A percentile compares a stretch with the other conserved stretches of the same genome.
Evolutionary conservation across 2,329 filamentous ascomycete genomes (phyloP).

Genomic region (Fusarium hostae): DNA sequence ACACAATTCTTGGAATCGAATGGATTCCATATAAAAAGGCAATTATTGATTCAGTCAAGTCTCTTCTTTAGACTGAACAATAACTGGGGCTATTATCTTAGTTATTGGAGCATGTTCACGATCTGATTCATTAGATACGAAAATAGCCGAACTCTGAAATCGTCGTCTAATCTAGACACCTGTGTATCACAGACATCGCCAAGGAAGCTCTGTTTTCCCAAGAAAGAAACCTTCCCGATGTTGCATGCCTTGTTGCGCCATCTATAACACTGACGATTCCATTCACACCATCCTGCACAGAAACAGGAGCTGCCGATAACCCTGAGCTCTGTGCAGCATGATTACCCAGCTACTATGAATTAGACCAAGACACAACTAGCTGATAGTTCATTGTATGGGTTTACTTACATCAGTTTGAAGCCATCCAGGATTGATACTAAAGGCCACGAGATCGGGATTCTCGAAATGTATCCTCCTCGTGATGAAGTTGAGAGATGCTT

Average conservation of each 20-base stretch:
- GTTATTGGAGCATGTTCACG: too few species aligned
- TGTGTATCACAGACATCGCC: background rate
- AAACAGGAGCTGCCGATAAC: background rate
- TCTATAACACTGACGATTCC: background rate
- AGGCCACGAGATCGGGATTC: background rate
- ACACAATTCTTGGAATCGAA: background rate
- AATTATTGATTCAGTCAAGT: background rate
- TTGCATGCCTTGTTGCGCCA: background rate
- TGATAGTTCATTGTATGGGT: rapidly evolving
- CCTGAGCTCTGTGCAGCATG: background rate
- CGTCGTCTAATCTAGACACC: background rate
- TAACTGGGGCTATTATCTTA: too few species aligned
- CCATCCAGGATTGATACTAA: background rate
- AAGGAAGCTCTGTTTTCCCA: background rate
- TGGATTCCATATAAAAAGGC: background rate
- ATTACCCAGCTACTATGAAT: background rate
- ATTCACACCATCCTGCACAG: background rate
- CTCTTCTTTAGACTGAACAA: background rate
- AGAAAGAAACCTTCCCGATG: background rate
- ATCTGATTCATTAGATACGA: too few species aligned
- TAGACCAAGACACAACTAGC: too few species aligned
- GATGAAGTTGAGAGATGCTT: background rate
- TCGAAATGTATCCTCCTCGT: background rate
- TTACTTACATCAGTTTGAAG: background rate
- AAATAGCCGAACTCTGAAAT: too few species aligned